These are phyloP conservation scores for Fusarium clavum DNA, from an alignment of 2,329 filamentous ascomycete species.

Conservation along the genomic window DNA sequence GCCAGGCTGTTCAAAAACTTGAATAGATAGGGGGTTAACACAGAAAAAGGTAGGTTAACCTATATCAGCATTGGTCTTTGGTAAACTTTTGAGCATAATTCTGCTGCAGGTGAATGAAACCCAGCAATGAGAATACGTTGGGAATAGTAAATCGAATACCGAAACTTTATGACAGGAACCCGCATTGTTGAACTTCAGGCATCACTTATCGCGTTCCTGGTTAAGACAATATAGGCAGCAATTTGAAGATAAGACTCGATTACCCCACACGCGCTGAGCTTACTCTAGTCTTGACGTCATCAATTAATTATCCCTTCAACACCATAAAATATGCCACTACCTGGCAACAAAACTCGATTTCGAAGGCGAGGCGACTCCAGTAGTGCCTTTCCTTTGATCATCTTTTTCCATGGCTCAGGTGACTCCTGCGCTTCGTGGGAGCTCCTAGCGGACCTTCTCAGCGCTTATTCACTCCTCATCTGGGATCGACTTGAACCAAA, in stretches of 20 bases:
- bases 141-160: no score
- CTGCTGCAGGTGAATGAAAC: no score
- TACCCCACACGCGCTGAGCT: neutral
- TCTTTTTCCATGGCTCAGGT: conserved; percentile 41
- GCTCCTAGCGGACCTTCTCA: conserved; percentile 13
- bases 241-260: neutral
- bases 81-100: neutral
- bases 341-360: neutral
- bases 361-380: neutral
- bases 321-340: neutral
- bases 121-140: no score
- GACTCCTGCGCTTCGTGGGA: conserved; percentile 37
- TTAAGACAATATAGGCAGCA: neutral
- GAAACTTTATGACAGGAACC: no score
- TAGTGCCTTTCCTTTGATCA: conserved; percentile 17
- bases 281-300: neutral
- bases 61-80: neutral
- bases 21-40: no score
- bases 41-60: neutral
- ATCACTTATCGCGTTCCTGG: neutral
- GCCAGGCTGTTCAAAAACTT: no score
- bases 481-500: conserved; percentile 25
- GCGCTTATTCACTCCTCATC: conserved; percentile 20
- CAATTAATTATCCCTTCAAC: neutral
- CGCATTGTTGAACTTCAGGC: neutral